Conservation (phyloP, 2,329 filamentous ascomycete species). For the Epichloe bromicola region DNA sequence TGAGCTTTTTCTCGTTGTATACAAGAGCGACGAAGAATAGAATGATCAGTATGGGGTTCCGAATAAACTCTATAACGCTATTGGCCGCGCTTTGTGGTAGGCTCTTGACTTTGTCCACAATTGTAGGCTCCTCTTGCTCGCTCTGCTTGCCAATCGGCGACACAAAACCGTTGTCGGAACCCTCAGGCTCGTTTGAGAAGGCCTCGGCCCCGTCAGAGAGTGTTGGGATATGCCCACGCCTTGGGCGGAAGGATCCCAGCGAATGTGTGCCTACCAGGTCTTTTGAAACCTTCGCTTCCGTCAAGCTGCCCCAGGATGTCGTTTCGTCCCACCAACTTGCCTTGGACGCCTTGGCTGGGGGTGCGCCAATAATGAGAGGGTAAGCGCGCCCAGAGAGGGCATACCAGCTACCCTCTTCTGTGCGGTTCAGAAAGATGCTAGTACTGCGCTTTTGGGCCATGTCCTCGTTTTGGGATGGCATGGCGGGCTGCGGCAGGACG, state of each 20-base stretch:
- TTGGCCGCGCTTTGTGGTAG: constrained; percentile 37
- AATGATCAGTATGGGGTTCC: constrained; percentile 39
- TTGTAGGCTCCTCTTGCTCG: constrained; percentile 25
- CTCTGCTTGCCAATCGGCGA: constrained; percentile 14
- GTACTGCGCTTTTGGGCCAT: constrained; percentile 40
- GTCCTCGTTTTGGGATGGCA: constrained; percentile 40
- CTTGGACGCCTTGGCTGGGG: constrained; percentile 30
- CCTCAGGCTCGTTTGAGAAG: constrained; percentile 15
- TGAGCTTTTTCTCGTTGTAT: constrained; percentile 32
- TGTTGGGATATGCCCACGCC: constrained; percentile 22
- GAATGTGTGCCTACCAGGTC: constrained; percentile 61
- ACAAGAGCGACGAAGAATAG: constrained; percentile 29
- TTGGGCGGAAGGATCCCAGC: constrained; percentile 24
- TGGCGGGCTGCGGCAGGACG: constrained; percentile 71
- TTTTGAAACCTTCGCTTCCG: constrained; percentile 38
- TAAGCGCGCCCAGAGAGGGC: constrained; percentile 80
- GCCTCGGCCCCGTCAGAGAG: constrained; percentile 21
- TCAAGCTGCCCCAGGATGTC: constrained; percentile 25
- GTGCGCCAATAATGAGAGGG: constrained; percentile 65
- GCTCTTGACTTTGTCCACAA: constrained; percentile 37
- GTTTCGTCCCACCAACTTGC: constrained; percentile 35
- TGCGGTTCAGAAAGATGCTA: constrained; percentile 77
- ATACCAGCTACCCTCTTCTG: constrained; percentile 80
- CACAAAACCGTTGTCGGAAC: constrained; percentile 21
- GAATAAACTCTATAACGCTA: constrained; percentile 40